Base-by-base conservation (phyloP, 2,329 filamentous ascomycete species). In the Diaporthe aspalathi region DNA sequence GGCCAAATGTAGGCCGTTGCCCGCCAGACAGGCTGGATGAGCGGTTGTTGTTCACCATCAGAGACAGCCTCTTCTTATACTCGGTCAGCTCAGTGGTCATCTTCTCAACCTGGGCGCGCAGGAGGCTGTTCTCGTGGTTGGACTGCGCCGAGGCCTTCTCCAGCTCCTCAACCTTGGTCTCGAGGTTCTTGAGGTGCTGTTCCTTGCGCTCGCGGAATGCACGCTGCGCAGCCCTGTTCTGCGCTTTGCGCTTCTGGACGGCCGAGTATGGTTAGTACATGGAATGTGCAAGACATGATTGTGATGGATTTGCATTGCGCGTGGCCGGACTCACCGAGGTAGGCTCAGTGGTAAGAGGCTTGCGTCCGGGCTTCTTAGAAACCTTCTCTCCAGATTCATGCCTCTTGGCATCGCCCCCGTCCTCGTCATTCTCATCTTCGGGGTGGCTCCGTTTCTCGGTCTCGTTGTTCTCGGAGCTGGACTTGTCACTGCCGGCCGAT, bases 191-290 rank as follows among this genome's bases (percentile, higher is more conserved):
- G 60, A 97, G 81, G 77, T 97, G 95, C 84, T 93, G 95, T 81
- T 98, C 95, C 83, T 98, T 98, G 74, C 95, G 93, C 81, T 98
- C 95, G 68, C 95, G 91, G 87, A 98, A 98, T 8, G 95, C 95
- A 71, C 95, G 90, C 82, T 98, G 95, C 5, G 95, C 95, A 14
- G 95, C 95, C 75, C 95, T 90, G 76, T 98, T 98, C 79, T 98
- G 95, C 12, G 96, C 96, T 84, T 99, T 99, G 77, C 94, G 92
- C 84, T 97, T 97, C 94, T 97, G 77, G 57, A 74, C 43, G 12
- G 43, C 38, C 0, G 6, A 63, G 40, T 49, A 9, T 57, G 72
- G 75, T 81, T 76, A 81, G 79, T 74, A 73, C 45, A 32, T 17
- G 54, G 20, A 54, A 32, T 17, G 40, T 57, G 53, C 16, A 50